Percentiles rank a stretch among this genome's conserved stretches.
These are phyloP conservation scores for Nannochloropsis oceanica DNA, from an alignment of 108 stramenopile genomes.

Conservation along the genomic window DNA sequence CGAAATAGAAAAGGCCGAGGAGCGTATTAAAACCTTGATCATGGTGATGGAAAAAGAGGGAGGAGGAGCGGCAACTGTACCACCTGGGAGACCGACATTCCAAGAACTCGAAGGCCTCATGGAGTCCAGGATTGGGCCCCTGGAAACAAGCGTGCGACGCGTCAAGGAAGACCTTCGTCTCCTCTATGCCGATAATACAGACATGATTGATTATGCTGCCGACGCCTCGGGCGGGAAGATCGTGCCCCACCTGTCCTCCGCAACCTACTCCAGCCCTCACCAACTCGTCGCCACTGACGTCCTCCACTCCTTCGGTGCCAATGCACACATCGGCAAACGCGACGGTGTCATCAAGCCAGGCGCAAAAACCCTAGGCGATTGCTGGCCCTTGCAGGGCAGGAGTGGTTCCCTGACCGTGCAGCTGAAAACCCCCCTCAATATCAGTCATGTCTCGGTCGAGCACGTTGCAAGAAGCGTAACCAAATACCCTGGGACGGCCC, in stretches of 20 bases:
- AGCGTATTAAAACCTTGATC: no score
- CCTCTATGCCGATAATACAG: conserved; percentile 1
- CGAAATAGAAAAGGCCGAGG: no score
- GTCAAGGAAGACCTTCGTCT: not conserved
- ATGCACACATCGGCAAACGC: conserved; percentile 13
- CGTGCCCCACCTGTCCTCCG: conserved; percentile 1
- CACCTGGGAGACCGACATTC: no score
- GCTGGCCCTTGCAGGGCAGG: not conserved
- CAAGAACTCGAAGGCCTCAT: no score
- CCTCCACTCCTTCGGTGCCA: conserved; percentile 8
- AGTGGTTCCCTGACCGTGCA: conserved; percentile 1
- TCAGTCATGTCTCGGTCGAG: conserved; percentile 4
- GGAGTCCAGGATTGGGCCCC: no score
- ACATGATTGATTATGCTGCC: conserved; percentile 15
- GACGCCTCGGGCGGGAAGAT: conserved; percentile 4
- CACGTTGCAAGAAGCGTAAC: conserved; percentile 1
- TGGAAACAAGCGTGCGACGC: no score
- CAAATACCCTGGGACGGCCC: not conserved
- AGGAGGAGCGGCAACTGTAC: no score
- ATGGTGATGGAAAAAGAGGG: no score
- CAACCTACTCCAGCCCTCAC: not conserved
- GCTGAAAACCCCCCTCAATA: not conserved
- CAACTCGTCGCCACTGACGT: not conserved
- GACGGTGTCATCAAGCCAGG: conserved; percentile 1
- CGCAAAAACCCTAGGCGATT: not conserved